Conservation (phyloP, 1,139 yeast species). For the Debaryomyces sp. region DNA sequence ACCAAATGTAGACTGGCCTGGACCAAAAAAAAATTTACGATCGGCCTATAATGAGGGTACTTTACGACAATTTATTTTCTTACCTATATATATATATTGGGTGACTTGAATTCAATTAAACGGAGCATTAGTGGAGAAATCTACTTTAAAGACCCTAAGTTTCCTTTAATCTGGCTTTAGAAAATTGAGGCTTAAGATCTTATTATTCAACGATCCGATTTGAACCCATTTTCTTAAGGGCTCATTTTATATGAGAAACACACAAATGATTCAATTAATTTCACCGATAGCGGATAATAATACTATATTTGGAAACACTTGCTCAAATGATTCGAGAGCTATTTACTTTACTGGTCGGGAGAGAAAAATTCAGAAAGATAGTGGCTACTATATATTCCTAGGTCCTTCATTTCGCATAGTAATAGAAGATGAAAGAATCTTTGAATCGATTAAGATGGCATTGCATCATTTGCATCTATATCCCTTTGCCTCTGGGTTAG, state of each 20-base stretch:
- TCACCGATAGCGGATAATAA: neutral
- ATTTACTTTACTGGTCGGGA: too few species aligned
- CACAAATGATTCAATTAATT: neutral
- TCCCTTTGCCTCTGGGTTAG: neutral
- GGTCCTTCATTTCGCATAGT: neutral
- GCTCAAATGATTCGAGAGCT: neutral
- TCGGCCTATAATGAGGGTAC: neutral
- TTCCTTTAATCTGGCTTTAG: neutral
- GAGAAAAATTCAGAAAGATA: neutral
- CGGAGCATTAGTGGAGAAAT: neutral
- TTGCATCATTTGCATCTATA: neutral
- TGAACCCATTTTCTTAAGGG: neutral
- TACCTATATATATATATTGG: neutral
- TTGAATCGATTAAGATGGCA: neutral
- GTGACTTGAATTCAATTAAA: neutral
- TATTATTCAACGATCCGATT: neutral
- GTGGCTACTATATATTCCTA: neutral
- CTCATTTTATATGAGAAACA: neutral
- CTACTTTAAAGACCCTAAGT: neutral
- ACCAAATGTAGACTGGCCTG: neutral
- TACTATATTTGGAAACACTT: neutral
- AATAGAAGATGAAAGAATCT: neutral
- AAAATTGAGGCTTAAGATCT: neutral
- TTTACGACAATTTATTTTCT: slow-evolving; percentile 1
- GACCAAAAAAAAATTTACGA: neutral